Evolutionary conservation across 495 filamentous ascomycete genomes (phyloP), one percentile per base, ranked within the genome.

Genomic region (Penicillium diatomitis): DNA sequence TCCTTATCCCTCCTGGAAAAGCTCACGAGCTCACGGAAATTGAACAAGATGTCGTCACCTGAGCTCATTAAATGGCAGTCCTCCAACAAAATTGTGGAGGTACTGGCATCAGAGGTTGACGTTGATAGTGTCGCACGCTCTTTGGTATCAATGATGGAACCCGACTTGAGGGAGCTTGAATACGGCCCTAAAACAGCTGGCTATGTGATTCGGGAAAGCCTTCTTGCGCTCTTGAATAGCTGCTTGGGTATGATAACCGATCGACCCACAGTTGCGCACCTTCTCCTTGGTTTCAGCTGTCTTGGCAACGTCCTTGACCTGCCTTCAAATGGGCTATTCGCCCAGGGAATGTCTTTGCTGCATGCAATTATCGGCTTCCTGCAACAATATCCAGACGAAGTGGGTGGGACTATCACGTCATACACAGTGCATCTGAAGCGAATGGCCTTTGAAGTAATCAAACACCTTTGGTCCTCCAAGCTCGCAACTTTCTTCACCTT

Each of bases 231-330:
- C 51, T 73, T 99, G 30, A 84, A 87, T 57, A 79, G 77, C 52
- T 90, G 86, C 61, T 66, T 99, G 6, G 75, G 73, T 37, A 77
- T 83, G 11, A 79, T 83, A 30, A 80, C 83, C 30, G 78, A 84
- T 55, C 68, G 75, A 40, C 89, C 91, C 4, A 91, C 82, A 10
- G 80, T 97, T 41, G 90, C 91, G 3, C 92, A 99, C 65, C 73
- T 92, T 38, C 67, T 99, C 12, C 84, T 99, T 20, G 92, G 92
- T 0, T 96, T 99, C 61, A 72, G 74, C 32, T 90, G 87, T 56
- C 75, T 79, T 28, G 74, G 81, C 20, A 77, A 77, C 43, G 69
- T 72, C n/a, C 67, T 96, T 11, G 78, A 77, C 43, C 66, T 92
- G 28, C 67, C 81, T 39, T 58, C 77, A 0, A 72, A 77, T 29